Evolutionary conservation across 257 asterid species (phyloP), one percentile per base, ranked within the genome.

Genomic region (Solanum sejunctum): DNA sequence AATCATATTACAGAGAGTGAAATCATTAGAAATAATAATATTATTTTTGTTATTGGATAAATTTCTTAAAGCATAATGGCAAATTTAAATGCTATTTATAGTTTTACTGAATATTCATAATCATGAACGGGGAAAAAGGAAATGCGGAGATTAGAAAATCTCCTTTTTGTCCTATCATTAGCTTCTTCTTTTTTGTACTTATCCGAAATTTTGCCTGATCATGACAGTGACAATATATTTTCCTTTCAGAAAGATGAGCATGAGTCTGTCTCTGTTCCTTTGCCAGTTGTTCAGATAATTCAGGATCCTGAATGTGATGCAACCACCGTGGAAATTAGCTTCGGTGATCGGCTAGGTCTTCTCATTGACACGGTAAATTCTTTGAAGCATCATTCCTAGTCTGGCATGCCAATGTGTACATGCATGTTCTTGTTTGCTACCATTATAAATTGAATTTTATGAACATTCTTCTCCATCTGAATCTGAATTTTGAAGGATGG

Each of bases 311-410:
- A 91, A 85, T 91, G 97, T 26, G 96, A 91, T 67, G 97, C 96
- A 88, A 95, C 99, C 52, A 90, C 92, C 26, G 98, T 95, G 85
- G 93, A 96, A 91, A 89, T 96, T 84, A 93, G 98, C 90, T 96
- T 96, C 80, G 99, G 99, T 58, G 98, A 96, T 92, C 99, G 99
- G 71, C 97, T 96, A 36, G 98, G 98, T 83, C 95, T 97, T 85
- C 98, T 96, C 63, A 89, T 93, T 86, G 98, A 96, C 89, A 95
- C 99, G 89, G 99, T 96, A 87, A 89, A 85, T 83, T 82, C 49
- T 75, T 79, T 57, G 70, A 41, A 61, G 21, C 70, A 36, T 67
- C 78, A 54, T 86, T n/a, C 51, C 49, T 73, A 51, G 20, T n/a
- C 21, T 83, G 36, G 85, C 67, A 83, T 39, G 55, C 85, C 54